Base-by-base conservation (phyloP, 202 grass and related monocot genomes). In the Panicum hallii region DNA sequence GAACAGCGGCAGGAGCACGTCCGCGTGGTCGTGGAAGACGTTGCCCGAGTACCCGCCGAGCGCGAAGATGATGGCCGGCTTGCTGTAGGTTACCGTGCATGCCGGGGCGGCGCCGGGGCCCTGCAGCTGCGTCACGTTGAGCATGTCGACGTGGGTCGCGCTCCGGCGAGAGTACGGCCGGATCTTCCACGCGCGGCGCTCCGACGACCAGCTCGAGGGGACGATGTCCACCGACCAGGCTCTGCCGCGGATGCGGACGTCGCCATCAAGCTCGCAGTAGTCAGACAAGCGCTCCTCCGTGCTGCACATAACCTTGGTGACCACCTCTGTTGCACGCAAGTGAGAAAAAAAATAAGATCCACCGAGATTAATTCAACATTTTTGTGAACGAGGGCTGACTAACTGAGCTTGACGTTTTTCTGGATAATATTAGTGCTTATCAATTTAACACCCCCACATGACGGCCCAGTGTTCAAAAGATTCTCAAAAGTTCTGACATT, bases 1-100 rank as follows among this genome's bases (percentile, higher is more conserved):
- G 82, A 47, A 84, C 14, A 66, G 72, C 11, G 82, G 82, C 15
- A 84, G 49, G 4, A 84, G 82, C 48, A 84, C 73, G 63, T 84
- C 82, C 62, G 44, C 34, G 72, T 56, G 13, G 82, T 75, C 82
- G 82, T 84, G 82, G 38, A 32, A 84, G 48, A 30, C 20, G 72
- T 84, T 84, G 62, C 72, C 72, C 3, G 72, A 46, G 38, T 45
- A 45, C 15, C 82, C 82, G 62, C 63, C 82, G 16, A 84, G 22
- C 62, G 72, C 61, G 72, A 84, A 84, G 63, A 84, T 10, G 38
- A 84, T 41, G 23, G 62, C 82, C 6, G 82, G 82, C 6, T 11
- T 8, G 23, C 3, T 2, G 79, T 82, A 43, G 1, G 79, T 82
- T 23, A 58, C 67, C 53, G 66, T 82, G 80, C 80, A 82, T 42